phyloP scores from a whole-genome alignment of 176 grass and related monocot genomes.

The Avena sativa region DNA sequence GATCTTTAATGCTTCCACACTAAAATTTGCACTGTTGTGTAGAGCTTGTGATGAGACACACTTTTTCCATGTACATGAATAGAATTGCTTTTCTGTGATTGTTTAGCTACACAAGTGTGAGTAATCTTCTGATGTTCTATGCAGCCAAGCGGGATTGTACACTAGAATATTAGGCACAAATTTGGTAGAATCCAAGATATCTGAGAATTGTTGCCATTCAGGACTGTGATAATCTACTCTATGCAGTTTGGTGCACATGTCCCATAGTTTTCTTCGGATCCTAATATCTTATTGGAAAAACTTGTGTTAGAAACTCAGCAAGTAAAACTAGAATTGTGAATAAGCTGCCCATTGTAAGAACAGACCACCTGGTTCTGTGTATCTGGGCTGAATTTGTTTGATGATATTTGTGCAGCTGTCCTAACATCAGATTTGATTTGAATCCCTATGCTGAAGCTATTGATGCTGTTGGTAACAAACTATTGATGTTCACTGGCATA shows the following conservation, averaged over 20 bases:
- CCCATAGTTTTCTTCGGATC: not conserved
- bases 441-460: not conserved
- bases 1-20: not conserved
- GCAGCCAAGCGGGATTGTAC: not conserved
- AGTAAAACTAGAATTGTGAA: not conserved
- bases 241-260: not conserved
- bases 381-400: not conserved
- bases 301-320: not conserved
- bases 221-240: not conserved
- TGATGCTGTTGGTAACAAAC: not conserved
- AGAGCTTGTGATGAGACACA: not conserved
- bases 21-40: not conserved
- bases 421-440: not conserved
- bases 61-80: not conserved
- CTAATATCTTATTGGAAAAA: conserved; percentile 3
- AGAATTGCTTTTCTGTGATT: not conserved
- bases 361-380: not conserved
- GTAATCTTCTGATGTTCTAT: not conserved
- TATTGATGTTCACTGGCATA: not conserved
- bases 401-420: not conserved
- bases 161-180: not conserved
- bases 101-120: not conserved
- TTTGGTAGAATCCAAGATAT: not conserved
- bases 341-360: not conserved
- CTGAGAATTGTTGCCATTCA: not conserved